A percentile compares a stretch with the other conserved stretches of the same genome.
Evolutionary conservation across 495 filamentous ascomycete species (phyloP).

Genomic region (Patellaria atrata): DNA sequence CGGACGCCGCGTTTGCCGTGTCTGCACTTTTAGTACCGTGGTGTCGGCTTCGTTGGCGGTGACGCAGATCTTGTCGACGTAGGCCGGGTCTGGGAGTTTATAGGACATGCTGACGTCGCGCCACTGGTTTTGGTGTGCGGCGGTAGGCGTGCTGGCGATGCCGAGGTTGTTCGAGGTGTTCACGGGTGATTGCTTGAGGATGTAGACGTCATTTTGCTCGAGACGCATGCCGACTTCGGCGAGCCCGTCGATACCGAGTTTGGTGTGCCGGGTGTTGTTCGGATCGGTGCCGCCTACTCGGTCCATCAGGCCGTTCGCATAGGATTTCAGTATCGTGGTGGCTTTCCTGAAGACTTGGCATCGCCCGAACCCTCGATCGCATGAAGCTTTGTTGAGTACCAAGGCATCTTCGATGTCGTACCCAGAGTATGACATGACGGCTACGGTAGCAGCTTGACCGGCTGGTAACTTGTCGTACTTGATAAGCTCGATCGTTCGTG

Average conservation of each 20-base stretch:
- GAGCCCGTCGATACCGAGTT: conserved; percentile 69
- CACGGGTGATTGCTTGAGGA: conserved; percentile 72
- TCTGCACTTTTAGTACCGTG: conserved; percentile 77
- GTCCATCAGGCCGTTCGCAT: conserved; percentile 66
- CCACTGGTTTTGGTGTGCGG: conserved; percentile 33
- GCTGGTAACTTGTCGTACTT: conserved; percentile 97
- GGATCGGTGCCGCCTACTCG: conserved; percentile 43
- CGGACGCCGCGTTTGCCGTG: conserved; percentile 79
- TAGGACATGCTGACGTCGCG: conserved; percentile 63
- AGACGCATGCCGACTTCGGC: conserved; percentile 70
- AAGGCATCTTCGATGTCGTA: conserved; percentile 99
- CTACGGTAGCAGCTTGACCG: conserved; percentile 90
- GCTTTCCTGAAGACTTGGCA: conserved; percentile 76
- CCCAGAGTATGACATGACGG: conserved; percentile 97
- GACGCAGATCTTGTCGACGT: conserved; percentile 89
- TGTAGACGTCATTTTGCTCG: conserved; percentile 59
- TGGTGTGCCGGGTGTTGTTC: conserved; percentile 48
- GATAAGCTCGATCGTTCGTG: conserved; percentile 86
- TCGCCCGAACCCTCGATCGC: conserved; percentile 85
- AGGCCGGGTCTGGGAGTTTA: conserved; percentile 65
- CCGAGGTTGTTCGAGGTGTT: conserved; percentile 42
- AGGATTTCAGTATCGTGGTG: conserved; percentile 38
- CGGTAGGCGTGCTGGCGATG: neutral
- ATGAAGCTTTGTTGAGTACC: conserved; percentile 88
- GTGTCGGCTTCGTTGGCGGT: conserved; percentile 71